phyloP scores from a whole-genome alignment of 2,329 filamentous ascomycete species.

The Trichoderma pleuroti region DNA sequence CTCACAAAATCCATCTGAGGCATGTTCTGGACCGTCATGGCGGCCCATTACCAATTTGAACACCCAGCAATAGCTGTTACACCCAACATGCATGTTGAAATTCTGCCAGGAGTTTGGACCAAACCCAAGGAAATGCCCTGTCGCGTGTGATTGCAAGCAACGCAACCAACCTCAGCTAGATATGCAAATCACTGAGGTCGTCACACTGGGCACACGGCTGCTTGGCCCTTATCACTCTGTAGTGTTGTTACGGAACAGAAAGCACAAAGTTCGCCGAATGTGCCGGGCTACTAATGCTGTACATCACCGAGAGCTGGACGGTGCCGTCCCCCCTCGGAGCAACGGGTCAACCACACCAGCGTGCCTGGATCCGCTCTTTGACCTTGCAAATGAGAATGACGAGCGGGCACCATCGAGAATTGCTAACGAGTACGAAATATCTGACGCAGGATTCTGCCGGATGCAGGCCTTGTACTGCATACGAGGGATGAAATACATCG shows the following conservation, averaged over 20 bases:
- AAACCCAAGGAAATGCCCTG: not conserved
- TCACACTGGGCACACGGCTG: not conserved
- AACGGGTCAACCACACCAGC: not conserved
- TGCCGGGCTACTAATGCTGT: not conserved
- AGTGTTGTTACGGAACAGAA: not conserved
- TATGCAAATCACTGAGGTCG: not conserved
- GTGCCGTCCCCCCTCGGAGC: not conserved
- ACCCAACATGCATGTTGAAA: not conserved
- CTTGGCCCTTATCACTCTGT: not conserved
- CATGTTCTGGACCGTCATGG: not conserved
- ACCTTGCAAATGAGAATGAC: not conserved
- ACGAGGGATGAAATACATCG: not conserved
- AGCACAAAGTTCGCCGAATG: slow-evolving; percentile 11
- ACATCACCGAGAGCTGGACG: slow-evolving; percentile 1
- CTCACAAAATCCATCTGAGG: not conserved
- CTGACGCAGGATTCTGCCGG: not conserved
- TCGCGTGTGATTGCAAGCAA: not conserved
- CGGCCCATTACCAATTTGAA: not conserved
- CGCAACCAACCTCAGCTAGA: not conserved
- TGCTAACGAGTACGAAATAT: not conserved
- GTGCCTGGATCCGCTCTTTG: not conserved
- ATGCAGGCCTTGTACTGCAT: not conserved
- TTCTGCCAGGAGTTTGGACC: not conserved
- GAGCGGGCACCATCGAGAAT: not conserved
- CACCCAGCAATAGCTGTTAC: not conserved